Percentiles rank a stretch among this genome's conserved stretches.
phyloP scores from a whole-genome alignment of 108 stramenopile genomes.

The Nitzschia sp. region DNA sequence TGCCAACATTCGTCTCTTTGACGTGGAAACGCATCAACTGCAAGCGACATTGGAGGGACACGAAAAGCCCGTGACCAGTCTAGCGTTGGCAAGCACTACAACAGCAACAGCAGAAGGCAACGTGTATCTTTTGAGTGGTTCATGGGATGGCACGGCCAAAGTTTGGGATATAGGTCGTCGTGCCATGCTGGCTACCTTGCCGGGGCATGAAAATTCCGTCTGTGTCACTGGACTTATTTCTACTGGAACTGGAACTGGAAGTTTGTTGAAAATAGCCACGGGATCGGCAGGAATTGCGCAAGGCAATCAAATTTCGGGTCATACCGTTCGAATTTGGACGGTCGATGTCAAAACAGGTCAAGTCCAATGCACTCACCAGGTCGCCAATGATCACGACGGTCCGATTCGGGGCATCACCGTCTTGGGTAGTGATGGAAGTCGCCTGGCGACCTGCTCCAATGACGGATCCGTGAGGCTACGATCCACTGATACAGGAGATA shows the following conservation, averaged over 20 bases:
- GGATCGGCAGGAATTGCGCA: constrained; percentile 79
- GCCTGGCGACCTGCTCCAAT: constrained; percentile 84
- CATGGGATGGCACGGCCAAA: constrained; percentile 89
- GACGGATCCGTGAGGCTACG: constrained; percentile 94
- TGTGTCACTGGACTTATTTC: constrained; percentile 62
- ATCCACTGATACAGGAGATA: constrained; percentile 69
- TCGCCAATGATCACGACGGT: constrained; percentile 80
- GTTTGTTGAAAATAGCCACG: constrained; percentile 60
- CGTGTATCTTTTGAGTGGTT: constrained; percentile 62
- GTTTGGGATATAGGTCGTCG: constrained; percentile 61
- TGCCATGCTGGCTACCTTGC: constrained; percentile 55
- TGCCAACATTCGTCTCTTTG: constrained; percentile 69
- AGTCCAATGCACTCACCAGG: constrained; percentile 31
- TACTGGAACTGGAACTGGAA: constrained; percentile 1
- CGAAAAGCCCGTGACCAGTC: constrained; percentile 78
- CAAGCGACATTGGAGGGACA: constrained; percentile 60
- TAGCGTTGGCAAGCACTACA: constrained; percentile 47
- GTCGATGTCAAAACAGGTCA: constrained; percentile 40
- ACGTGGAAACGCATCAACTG: constrained; percentile 47
- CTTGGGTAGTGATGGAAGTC: constrained; percentile 47
- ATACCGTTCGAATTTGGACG: constrained; percentile 74
- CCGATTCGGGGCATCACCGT: constrained; percentile 73
- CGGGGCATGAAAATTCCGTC: constrained; percentile 83
- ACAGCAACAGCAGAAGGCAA: constrained; percentile 3
- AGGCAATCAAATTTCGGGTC: constrained; percentile 59